Evolutionary conservation across 2,329 filamentous ascomycete genomes (phyloP), one percentile per base, ranked within the genome.

Genomic region (Ophiostoma montium): DNA sequence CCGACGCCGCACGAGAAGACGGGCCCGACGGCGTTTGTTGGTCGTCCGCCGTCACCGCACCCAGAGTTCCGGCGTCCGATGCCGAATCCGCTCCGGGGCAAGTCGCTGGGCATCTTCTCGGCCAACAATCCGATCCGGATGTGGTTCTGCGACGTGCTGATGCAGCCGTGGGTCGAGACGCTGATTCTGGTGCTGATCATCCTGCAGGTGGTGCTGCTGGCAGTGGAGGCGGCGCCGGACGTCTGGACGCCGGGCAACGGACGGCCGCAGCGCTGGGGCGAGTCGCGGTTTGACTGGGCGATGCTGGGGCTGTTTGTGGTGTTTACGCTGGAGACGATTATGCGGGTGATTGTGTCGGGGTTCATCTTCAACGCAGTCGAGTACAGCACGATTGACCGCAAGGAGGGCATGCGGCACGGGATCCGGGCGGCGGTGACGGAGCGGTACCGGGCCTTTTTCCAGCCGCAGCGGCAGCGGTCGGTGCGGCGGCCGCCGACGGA

Each of bases 271-370:
- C 64, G 64, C 45, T 95, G 86, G 82, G 85, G 86, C 3, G 67
- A 68, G 23, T 70, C 70, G 10, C 70, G 70, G 58, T 84, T 87
- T 53, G 87, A 95, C 62, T 94, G 81, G 72, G 80, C 82, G 21
- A 76, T 96, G 50, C 72, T 96, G 41, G 79, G 65, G 2, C 77
- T 98, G 6, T 98, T 98, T 63, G 70, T 84, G 51, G 76, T 98
- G 46, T 98, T 96, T 62, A 95, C 89, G 0, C 59, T 94, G 19
- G 94, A 98, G 64, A 74, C 94, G 33, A 69, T 83, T 49, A 80
- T 86, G 53, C 84, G 89, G 49, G 82, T 89, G 38, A 82, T 98
- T 52, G 94, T 98, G 1, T 98, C 92, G 0, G 94, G 92, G 0
- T 84, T 98, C 57, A 72, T 98, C 31, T 70, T 94, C 56, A 98